Evolutionary conservation across 2,329 filamentous ascomycete species (phyloP).

Genomic region (Cercospora janseana): DNA sequence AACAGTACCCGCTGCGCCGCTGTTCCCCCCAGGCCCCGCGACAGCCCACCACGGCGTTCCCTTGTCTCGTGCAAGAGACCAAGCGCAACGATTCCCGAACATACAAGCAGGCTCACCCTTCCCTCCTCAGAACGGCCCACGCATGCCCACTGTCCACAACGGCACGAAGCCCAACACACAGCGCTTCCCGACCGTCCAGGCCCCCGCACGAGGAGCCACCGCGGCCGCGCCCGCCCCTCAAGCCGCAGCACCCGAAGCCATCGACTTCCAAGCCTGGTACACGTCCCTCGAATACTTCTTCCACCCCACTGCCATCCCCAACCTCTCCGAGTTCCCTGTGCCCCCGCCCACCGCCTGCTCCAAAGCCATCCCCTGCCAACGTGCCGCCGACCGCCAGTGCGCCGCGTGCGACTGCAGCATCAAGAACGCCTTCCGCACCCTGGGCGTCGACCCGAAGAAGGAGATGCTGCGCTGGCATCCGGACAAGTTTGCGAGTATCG

Average conservation of each 20-base stretch:
- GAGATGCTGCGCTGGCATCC: constrained; percentile 17
- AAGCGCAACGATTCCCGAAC: too few relatives aligned
- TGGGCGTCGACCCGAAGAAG: constrained; percentile 5
- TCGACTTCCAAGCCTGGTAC: neutral
- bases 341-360: neutral
- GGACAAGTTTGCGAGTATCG: constrained; percentile 17
- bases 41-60: too few relatives aligned
- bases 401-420: constrained; percentile 11
- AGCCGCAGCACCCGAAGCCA: neutral
- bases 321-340: neutral
- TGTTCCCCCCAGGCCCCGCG: too few relatives aligned
- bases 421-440: neutral
- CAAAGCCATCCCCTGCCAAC: neutral
- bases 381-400: neutral
- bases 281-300: neutral
- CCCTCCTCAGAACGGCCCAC: too few relatives aligned
- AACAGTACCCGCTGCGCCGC: too few relatives aligned
- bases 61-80: too few relatives aligned
- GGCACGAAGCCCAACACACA: too few relatives aligned
- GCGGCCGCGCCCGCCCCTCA: neutral
- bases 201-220: neutral
- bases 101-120: too few relatives aligned
- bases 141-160: too few relatives aligned
- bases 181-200: neutral
- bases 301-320: neutral